Percentiles rank a stretch among this genome's conserved stretches.
These are phyloP conservation scores for Pistacia atlantica DNA, from an alignment of 345 rosid species.

Conservation along the genomic window DNA sequence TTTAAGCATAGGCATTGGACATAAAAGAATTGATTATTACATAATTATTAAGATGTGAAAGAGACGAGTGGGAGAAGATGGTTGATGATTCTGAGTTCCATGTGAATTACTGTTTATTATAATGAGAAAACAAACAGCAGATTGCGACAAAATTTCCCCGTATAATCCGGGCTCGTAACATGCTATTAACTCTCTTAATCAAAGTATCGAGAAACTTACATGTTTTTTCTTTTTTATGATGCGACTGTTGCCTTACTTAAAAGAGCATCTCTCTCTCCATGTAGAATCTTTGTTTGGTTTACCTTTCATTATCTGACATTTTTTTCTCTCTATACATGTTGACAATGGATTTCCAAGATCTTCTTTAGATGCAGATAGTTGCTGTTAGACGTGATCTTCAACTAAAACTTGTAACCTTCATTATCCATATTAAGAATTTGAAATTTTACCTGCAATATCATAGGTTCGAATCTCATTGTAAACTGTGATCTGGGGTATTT, in stretches of 20 bases:
- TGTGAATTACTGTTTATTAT: conserved; percentile 29
- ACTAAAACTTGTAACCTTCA: too few relatives aligned
- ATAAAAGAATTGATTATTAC: background rate
- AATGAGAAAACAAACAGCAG: conserved; percentile 18
- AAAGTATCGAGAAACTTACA: background rate
- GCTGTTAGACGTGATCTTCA: background rate
- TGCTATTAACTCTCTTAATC: conserved; percentile 3
- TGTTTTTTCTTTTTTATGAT: background rate
- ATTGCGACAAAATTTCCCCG: conserved; percentile 25
- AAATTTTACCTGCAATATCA: too few relatives aligned
- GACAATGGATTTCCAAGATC: conserved; percentile 15
- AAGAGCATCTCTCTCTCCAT: background rate
- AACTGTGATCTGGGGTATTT: too few relatives aligned
- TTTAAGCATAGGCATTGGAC: background rate
- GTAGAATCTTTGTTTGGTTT: conserved; percentile 28
- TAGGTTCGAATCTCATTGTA: too few relatives aligned
- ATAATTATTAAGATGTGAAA: background rate
- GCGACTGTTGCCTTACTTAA: background rate
- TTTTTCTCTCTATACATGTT: background rate
- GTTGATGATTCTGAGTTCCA: conserved; percentile 32
- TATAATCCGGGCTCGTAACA: conserved; percentile 26
- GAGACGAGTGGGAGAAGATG: conserved; percentile 19
- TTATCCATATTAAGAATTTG: too few relatives aligned
- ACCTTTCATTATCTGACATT: conserved; percentile 13
- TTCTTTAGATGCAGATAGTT: background rate